Conservation (phyloP, 2,329 filamentous ascomycete genomes). For the Stachybotrys echinatus region DNA sequence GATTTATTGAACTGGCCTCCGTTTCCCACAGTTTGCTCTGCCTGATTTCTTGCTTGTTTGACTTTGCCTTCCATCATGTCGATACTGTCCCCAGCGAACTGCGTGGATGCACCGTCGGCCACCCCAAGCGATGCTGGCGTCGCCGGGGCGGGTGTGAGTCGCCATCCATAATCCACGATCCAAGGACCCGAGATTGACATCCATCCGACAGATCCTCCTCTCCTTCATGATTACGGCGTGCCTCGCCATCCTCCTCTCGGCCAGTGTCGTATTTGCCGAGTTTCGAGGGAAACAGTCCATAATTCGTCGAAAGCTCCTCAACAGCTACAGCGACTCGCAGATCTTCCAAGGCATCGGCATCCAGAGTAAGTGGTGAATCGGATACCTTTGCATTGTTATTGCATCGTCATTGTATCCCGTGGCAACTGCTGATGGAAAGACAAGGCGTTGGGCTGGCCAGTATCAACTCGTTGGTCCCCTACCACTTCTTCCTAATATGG, state of each 20-base stretch:
- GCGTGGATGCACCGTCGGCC: slow-evolving; percentile 34
- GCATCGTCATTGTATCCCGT: too few relatives aligned
- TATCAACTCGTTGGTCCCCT: slow-evolving; percentile 52
- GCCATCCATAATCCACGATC: slow-evolving; percentile 43
- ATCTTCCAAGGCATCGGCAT: slow-evolving; percentile 66
- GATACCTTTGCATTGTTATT: neutral
- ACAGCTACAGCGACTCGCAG: slow-evolving; percentile 62
- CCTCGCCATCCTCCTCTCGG: slow-evolving; percentile 49
- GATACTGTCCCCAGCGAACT: slow-evolving; percentile 23
- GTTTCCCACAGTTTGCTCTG: too few relatives aligned
- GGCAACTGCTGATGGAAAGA: too few relatives aligned
- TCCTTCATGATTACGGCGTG: slow-evolving; percentile 62
- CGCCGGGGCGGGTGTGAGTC: slow-evolving; percentile 53
- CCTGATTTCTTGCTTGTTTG: too few relatives aligned
- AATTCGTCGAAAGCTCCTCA: slow-evolving; percentile 59
- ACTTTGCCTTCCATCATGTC: too few relatives aligned
- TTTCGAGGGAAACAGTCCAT: slow-evolving; percentile 40
- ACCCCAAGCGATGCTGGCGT: slow-evolving; percentile 51
- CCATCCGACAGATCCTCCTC: slow-evolving; percentile 34
- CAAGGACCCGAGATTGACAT: slow-evolving; percentile 44
- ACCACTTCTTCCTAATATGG: slow-evolving; percentile 70
- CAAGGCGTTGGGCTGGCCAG: slow-evolving; percentile 53
- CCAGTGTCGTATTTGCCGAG: slow-evolving; percentile 52
- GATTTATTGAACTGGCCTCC: too few relatives aligned
- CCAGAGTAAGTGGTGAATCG: slow-evolving; percentile 37